Evolutionary conservation across 2,329 filamentous ascomycete genomes (phyloP), one percentile per base, ranked within the genome.

Genomic region (Fusarium proliferatum): DNA sequence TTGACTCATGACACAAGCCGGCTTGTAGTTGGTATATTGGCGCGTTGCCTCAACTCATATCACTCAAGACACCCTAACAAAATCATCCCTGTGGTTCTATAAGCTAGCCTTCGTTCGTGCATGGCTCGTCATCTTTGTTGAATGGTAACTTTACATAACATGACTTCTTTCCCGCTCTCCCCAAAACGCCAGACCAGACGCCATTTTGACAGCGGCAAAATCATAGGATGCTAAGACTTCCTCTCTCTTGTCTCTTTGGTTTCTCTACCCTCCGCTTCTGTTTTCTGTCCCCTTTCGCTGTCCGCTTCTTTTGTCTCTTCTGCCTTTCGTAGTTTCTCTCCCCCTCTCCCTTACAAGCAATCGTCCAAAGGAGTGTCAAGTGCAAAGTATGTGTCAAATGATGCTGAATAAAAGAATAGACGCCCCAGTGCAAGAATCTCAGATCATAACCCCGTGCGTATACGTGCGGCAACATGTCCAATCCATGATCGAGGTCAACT

Each of bases 171-270:
- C 73, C 74, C 67, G 69, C 66, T 77, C 77, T 76, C 76, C 72
- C 78, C 61, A 33, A 70, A 82, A 82, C 80, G 80, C 80, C 80
- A 76, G 64, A 72, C 77, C 73, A 76, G 72, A 77, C 76, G 75
- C 77, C 79, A 61, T 76, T 72, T 78, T 64, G 61, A 67, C 57
- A 72, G 61, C 66, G 72, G 66, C 64, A 68, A 68, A 68, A 75
- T 58, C 67, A 67, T 62, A 70, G 69, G 66, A 76, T 78, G 75
- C 59, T 65, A 61, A 70, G 61, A 59, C 72, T 59, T 56, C 62
- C 63, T 55, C 57, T 53, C 48, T 76, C 53, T 56, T 38, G 49
- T 64, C 55, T 64, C 61, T 64, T 61, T 72, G 66, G 48, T n/a
- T 55, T 53, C 55, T 61, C 36, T 57, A 30, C 45, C 52, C 48